Evolutionary conservation across 1,139 yeast genomes (phyloP).

Genomic region (Kurtzmaniella quercitrusa): DNA sequence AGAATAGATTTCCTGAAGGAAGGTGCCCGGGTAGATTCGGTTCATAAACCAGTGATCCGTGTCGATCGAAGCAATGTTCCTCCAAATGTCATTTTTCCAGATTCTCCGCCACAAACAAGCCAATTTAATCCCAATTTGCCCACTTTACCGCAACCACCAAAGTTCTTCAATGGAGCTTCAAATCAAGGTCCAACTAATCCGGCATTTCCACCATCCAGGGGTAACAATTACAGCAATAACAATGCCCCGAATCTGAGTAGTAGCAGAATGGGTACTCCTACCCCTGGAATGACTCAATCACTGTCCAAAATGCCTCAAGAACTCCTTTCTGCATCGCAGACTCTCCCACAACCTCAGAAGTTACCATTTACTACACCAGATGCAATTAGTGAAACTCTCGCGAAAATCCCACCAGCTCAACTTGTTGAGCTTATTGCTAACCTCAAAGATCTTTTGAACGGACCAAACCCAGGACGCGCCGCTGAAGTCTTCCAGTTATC

Average conservation of each 20-base stretch:
- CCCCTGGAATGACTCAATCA: background rate
- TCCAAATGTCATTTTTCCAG: slow-evolving; percentile 50
- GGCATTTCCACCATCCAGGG: slow-evolving; percentile 5
- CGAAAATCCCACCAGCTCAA: slow-evolving; percentile 65
- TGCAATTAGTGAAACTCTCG: slow-evolving; percentile 50
- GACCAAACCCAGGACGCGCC: slow-evolving; percentile 50
- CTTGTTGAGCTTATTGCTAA: slow-evolving; percentile 64
- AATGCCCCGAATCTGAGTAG: slow-evolving; percentile 9
- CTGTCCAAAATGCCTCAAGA: slow-evolving; percentile 34
- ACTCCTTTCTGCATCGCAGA: slow-evolving; percentile 46
- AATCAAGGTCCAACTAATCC: background rate
- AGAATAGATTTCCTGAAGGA: slow-evolving; percentile 62
- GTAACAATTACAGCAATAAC: slow-evolving; percentile 7
- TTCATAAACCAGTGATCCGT: slow-evolving; percentile 35
- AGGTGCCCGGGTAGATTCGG: slow-evolving; percentile 42
- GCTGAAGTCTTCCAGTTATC: slow-evolving; percentile 51
- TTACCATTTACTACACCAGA: slow-evolving; percentile 48
- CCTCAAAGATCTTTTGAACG: slow-evolving; percentile 48
- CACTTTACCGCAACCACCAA: slow-evolving; percentile 7
- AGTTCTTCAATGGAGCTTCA: background rate
- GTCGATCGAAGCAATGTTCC: slow-evolving; percentile 47
- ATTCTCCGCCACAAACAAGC: slow-evolving; percentile 3
- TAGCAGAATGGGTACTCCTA: slow-evolving; percentile 7
- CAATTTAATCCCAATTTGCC: slow-evolving; percentile 6
- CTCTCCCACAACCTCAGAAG: slow-evolving; percentile 44